Percentiles rank a stretch among this genome's conserved stretches.
Conservation (phyloP, 768 basidiomycete species). For the Serpula lacrymans region DNA sequence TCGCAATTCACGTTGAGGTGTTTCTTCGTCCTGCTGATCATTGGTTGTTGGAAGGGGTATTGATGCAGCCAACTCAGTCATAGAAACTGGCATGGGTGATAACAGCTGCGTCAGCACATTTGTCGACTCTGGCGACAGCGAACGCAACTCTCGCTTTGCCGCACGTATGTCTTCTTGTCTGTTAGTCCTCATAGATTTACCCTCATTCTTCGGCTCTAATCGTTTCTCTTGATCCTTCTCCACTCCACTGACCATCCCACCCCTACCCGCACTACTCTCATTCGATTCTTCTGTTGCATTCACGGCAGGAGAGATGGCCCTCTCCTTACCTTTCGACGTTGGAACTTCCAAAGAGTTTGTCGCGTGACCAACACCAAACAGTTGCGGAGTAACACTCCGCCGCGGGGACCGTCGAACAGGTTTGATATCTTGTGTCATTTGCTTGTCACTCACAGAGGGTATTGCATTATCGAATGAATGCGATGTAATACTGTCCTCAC, state of each 20-base stretch:
- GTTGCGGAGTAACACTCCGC: constrained; percentile 30
- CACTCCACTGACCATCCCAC: neutral
- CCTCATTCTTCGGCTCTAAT: neutral
- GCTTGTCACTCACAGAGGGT: too few relatives aligned
- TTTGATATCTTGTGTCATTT: too few relatives aligned
- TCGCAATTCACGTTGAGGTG: constrained; percentile 41
- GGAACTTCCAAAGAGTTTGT: constrained; percentile 15
- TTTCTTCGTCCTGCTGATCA: constrained; percentile 1
- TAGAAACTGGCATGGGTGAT: constrained; percentile 16
- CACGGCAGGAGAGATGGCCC: constrained; percentile 10
- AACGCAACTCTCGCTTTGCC: constrained; percentile 41
- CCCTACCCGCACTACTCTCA: neutral
- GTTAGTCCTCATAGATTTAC: neutral
- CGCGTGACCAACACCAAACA: constrained; percentile 4
- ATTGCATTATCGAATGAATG: too few relatives aligned
- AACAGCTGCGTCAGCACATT: constrained; percentile 36
- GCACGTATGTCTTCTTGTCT: constrained; percentile 7
- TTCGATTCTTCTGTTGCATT: neutral
- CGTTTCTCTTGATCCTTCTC: too few relatives aligned
- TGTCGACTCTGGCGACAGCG: constrained; percentile 54
- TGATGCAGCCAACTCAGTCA: too few relatives aligned
- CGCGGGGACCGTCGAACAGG: constrained; percentile 37
- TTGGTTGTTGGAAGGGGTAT: too few relatives aligned
- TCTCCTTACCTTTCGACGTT: constrained; percentile 19
- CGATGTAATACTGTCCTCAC: too few relatives aligned